These are phyloP conservation scores for Diutina catenulata DNA, from an alignment of 1,139 yeast species.

Conservation along the genomic window DNA sequence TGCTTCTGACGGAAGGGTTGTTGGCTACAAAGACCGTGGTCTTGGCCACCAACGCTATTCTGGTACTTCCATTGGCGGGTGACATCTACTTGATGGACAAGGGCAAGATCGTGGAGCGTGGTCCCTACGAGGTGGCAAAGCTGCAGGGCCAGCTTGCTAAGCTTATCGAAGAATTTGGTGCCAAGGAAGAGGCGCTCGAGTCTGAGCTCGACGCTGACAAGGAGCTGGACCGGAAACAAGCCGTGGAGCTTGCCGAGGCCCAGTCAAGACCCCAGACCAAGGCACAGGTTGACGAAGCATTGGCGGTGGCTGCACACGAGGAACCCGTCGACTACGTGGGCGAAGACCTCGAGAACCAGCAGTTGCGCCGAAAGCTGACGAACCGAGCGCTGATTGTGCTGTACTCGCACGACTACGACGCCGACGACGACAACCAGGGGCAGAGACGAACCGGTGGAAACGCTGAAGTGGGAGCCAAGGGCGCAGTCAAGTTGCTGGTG, in stretches of 20 bases:
- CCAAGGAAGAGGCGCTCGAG: conserved; percentile 5
- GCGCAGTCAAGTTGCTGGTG: conserved; percentile 21
- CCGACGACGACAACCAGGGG: conserved; percentile 10
- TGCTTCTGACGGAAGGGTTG: conserved; percentile 16
- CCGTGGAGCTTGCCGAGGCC: not conserved
- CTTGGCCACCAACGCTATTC: conserved; percentile 20
- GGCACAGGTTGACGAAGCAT: too few relatives aligned
- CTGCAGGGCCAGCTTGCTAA: not conserved
- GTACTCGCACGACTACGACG: conserved; percentile 13
- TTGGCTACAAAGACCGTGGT: conserved; percentile 17
- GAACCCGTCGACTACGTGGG: conserved; percentile 1
- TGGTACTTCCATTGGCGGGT: conserved; percentile 19
- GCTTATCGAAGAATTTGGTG: not conserved
- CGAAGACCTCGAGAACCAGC: conserved; percentile 7
- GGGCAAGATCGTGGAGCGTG: conserved; percentile 14
- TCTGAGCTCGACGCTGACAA: conserved; percentile 7
- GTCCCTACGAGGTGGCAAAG: conserved; percentile 7
- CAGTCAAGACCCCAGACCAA: too few relatives aligned
- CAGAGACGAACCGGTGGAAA: conserved; percentile 16
- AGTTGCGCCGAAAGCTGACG: not conserved
- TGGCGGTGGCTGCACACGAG: not conserved
- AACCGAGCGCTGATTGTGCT: not conserved
- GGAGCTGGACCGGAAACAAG: not conserved
- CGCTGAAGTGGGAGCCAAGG: conserved; percentile 20
- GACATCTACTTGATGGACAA: conserved; percentile 20